Base-by-base conservation (phyloP, 495 filamentous ascomycete species). In the Collariella sp. region DNA sequence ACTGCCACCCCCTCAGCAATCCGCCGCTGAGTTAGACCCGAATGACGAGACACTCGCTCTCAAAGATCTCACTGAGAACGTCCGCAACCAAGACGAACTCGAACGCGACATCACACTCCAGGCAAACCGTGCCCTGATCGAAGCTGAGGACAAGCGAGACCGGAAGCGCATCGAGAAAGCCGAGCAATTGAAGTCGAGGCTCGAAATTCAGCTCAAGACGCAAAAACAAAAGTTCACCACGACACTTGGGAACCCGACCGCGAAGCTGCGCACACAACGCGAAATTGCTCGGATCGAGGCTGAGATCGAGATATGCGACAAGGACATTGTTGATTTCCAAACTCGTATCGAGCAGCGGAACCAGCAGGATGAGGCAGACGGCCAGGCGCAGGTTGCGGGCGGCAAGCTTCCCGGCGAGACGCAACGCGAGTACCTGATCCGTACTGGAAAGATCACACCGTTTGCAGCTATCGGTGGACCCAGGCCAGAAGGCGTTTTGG, bases 391-490 rank as follows among this genome's bases (percentile, higher is more conserved):
- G 7, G 68, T 73, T 20, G 55, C 64, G 16, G 67, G 64, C 18
- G 62, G 67, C 12, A 80, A 79, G 48, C 67, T 90, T 54, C 82
- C 87, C 15, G 83, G 85, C 59, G 93, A 97, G 70, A 89, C 78
- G 13, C 82, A 87, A 47, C 80, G 91, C 44, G 89, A 94, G 26
- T 97, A 88, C 66, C 78, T 98, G 45, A 91, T 98, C 33, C 80
- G 93, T 6, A 98, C 91, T 0, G 93, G 93, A 48, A 96, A 97
- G 68, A 98, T 98, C 60, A 98, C 93, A 0, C 93, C 93, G 0
- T 97, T 98, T 54, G 85, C 90, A 2, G 83, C 82, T 47, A 77
- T 91, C 61, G 75, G 77, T 40, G 76, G 74, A 29, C 72, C 75
- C 20, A 67, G 72, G 18, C 72, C 73, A 13, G 73, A 75, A 36